These are phyloP conservation scores for Phytophthora sansomeana DNA, from an alignment of 352 stramenopile genomes.

Conservation along the genomic window DNA sequence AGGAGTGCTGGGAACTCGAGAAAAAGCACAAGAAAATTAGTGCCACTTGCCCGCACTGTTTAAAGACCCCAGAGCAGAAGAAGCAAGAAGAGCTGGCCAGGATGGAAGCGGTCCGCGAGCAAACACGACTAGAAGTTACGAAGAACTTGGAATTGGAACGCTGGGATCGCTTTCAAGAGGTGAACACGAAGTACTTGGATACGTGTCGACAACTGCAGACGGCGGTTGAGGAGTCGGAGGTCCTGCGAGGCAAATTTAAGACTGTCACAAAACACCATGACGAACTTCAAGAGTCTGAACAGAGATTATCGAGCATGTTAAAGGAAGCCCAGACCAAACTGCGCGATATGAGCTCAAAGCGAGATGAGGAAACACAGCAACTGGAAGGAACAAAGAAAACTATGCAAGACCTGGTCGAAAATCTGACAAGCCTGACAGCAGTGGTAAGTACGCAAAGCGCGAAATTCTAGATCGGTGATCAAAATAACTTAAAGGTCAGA, in stretches of 20 bases:
- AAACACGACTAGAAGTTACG: constrained; percentile 53
- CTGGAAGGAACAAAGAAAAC: constrained; percentile 63
- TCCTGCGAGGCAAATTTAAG: constrained; percentile 42
- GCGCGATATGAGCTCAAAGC: constrained; percentile 23
- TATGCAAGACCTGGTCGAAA: constrained; percentile 74
- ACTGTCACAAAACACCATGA: constrained; percentile 41
- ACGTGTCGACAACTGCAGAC: constrained; percentile 52
- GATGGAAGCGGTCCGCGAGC: constrained; percentile 55
- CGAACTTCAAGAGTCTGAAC: constrained; percentile 36
- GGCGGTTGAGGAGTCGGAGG: constrained; percentile 34
- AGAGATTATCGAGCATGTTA: constrained; percentile 32
- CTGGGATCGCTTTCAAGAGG: constrained; percentile 73
- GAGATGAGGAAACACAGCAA: constrained; percentile 45
- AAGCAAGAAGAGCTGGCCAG: constrained; percentile 49
- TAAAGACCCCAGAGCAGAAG: constrained; percentile 66
- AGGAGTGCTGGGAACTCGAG: constrained; percentile 68
- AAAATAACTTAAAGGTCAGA: background rate
- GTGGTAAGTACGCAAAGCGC: constrained; percentile 39
- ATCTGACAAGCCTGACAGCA: constrained; percentile 66
- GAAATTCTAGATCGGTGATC: background rate
- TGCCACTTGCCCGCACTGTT: constrained; percentile 51
- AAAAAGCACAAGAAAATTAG: constrained; percentile 63
- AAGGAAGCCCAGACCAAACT: constrained; percentile 34
- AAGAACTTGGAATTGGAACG: constrained; percentile 71
- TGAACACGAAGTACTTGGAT: constrained; percentile 77